These are phyloP conservation scores for Alternaria arbusti DNA, from an alignment of 2,329 filamentous ascomycete species.

Conservation along the genomic window DNA sequence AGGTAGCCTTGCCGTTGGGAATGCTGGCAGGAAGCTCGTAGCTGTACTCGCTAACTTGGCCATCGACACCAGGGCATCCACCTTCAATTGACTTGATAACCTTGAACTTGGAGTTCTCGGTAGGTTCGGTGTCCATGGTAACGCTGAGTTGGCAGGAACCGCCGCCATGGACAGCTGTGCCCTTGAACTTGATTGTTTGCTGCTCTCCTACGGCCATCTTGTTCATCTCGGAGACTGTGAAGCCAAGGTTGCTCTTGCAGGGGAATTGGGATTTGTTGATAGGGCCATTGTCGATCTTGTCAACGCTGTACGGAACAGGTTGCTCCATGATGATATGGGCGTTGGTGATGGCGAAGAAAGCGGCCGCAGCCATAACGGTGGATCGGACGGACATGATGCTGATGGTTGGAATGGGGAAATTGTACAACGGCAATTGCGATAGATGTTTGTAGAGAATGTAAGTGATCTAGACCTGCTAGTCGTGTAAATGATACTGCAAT, in stretches of 20 bases:
- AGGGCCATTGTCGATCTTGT: constrained; percentile 67
- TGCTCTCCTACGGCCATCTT: constrained; percentile 67
- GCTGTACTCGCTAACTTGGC: constrained; percentile 68
- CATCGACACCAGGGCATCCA: constrained; percentile 73
- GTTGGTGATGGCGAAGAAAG: constrained; percentile 63
- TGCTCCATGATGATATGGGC: constrained; percentile 78
- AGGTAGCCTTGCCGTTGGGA: constrained; percentile 75
- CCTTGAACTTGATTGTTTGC: constrained; percentile 69
- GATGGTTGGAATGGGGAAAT: constrained; percentile 7
- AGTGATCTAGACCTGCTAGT: constrained; percentile 43
- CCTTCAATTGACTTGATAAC: constrained; percentile 90
- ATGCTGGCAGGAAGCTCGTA: constrained; percentile 76
- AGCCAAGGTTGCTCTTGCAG: constrained; percentile 59
- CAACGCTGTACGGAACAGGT: constrained; percentile 68
- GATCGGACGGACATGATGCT: constrained; percentile 60
- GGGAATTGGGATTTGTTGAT: constrained; percentile 72
- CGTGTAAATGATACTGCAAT: constrained; percentile 14
- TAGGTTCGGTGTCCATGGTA: constrained; percentile 66
- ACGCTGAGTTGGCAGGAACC: constrained; percentile 88
- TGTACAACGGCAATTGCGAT: constrained; percentile 11
- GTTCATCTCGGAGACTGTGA: constrained; percentile 42
- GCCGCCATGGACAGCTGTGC: constrained; percentile 82
- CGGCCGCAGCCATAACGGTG: constrained; percentile 55
- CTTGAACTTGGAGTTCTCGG: constrained; percentile 70
- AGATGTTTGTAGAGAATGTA: constrained; percentile 7